Base-by-base conservation (phyloP, 2,329 filamentous ascomycete genomes). In the Curvularia verruculosa region DNA sequence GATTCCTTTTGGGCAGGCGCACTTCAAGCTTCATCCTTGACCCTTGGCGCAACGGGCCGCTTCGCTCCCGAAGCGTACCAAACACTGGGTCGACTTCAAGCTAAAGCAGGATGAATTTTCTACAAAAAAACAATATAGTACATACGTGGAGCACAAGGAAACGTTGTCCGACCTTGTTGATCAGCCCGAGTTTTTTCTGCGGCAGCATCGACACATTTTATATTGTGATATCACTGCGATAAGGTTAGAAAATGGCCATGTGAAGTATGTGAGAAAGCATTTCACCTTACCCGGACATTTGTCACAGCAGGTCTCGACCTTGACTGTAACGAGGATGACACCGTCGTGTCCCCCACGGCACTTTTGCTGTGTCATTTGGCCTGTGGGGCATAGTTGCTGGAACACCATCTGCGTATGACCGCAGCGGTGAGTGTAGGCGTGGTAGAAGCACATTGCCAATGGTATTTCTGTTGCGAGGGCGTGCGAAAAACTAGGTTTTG, bases 391-490 rank as follows among this genome's bases (percentile, higher is more conserved):
- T 21, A 71, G 59, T 45, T 70, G 62, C 31, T 69, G 66, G 52
- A 75, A 67, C 10, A 74, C 55, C 64, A 73, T 79, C 54, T 73
- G 69, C 15, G 77, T 79, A 65, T 81, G 79, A 43, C 79, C 79
- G 66, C 79, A 81, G 13, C 69, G 66, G 69, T 81, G 75, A 3
- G 70, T 74, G 71, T 81, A 79, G 46, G 79, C 79, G 67, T 81
- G 80, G 69, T 80, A 81, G 67, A 75, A 78, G 71, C 79, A 81
- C 79, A 81, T 81, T n/a, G 29, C 65, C 34, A 18, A 7, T 8
- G n/a, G 15, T 5, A 7, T 34, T n/a, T 34, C 9, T 15, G 8
- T n/a, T 36, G 21, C 9, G 26, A 10, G 8, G 8, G 13, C 4
- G 19, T 10, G 13, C 13, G 15, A 24, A 4, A 31, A 3, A 24